These are phyloP conservation scores for Lindgomyces ingoldianus DNA, from an alignment of 495 filamentous ascomycete species.

Conservation along the genomic window DNA sequence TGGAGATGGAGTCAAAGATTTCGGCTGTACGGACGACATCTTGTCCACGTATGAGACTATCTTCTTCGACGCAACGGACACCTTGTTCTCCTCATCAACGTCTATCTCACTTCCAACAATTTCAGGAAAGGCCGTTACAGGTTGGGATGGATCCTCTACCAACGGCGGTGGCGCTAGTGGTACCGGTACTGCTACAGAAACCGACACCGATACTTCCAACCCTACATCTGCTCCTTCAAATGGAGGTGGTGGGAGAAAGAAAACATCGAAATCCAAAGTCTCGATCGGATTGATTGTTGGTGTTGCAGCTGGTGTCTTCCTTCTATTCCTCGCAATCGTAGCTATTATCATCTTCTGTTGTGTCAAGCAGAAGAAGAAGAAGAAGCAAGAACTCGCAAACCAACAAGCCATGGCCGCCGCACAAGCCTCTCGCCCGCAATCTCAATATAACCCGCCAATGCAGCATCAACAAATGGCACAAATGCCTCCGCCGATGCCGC, in stretches of 20 bases:
- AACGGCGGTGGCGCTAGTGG: not conserved
- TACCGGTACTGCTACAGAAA: not conserved
- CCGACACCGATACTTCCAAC: not conserved
- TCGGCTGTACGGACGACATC: conserved; percentile 21
- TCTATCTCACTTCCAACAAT: conserved; percentile 18
- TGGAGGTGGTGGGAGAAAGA: not conserved
- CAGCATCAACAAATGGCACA: conserved; percentile 4
- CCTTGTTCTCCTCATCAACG: not conserved
- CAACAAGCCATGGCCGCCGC: conserved; percentile 15
- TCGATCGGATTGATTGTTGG: conserved; percentile 22
- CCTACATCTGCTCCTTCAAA: not conserved
- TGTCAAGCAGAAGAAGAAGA: conserved; percentile 26
- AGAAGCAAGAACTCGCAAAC: conserved; percentile 23
- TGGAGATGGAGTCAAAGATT: conserved; percentile 25
- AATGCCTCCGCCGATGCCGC: conserved; percentile 8
- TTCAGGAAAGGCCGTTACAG: conserved; percentile 20
- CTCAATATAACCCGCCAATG: conserved; percentile 14
- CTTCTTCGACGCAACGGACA: conserved; percentile 17
- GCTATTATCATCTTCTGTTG: conserved; percentile 28
- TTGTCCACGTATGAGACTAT: conserved; percentile 12
- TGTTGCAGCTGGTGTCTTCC: conserved; percentile 15
- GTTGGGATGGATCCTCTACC: conserved; percentile 9
- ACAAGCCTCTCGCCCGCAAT: conserved; percentile 24
- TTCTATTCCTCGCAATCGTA: conserved; percentile 16
- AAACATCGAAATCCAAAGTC: conserved; percentile 11